Evolutionary conservation across 306 rosid species (phyloP).

Genomic region (Quercus alba): DNA sequence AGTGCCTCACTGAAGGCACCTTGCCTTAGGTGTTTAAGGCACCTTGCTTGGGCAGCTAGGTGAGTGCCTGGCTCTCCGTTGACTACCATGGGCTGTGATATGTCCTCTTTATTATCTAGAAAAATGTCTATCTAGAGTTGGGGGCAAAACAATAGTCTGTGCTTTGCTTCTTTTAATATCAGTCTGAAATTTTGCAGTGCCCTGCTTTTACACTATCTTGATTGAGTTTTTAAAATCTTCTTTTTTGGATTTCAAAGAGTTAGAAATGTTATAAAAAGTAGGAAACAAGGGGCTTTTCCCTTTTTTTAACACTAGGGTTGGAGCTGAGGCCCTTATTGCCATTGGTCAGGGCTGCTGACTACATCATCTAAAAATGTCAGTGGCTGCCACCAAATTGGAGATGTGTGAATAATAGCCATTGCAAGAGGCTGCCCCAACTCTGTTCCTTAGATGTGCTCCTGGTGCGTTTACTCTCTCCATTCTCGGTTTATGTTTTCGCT

Average conservation of each 20-base stretch:
- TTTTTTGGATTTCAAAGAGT: background rate
- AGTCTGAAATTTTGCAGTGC: background rate
- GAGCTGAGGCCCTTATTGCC: slow-evolving; percentile 79
- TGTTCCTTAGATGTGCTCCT: slow-evolving; percentile 74
- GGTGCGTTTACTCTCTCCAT: slow-evolving; percentile 42
- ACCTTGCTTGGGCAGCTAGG: too few species aligned
- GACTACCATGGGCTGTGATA: background rate
- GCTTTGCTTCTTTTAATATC: background rate
- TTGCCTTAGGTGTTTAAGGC: too few species aligned
- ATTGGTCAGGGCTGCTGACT: slow-evolving; percentile 75
- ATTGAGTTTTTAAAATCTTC: background rate
- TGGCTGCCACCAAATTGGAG: slow-evolving; percentile 91
- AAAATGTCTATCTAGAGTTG: background rate
- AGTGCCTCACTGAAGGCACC: too few species aligned
- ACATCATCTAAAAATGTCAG: slow-evolving; percentile 78
- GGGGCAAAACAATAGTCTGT: background rate
- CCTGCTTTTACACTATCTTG: background rate
- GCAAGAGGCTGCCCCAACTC: slow-evolving; percentile 87
- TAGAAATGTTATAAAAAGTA: background rate
- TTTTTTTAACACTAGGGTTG: slow-evolving; percentile 53
- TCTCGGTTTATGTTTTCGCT: background rate
- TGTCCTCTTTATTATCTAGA: background rate
- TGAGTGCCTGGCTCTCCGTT: too few species aligned
- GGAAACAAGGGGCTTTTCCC: background rate
- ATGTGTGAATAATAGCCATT: slow-evolving; percentile 81